Evolutionary conservation across 495 filamentous ascomycete genomes (phyloP).

Genomic region (Tetracladium setigerum): DNA sequence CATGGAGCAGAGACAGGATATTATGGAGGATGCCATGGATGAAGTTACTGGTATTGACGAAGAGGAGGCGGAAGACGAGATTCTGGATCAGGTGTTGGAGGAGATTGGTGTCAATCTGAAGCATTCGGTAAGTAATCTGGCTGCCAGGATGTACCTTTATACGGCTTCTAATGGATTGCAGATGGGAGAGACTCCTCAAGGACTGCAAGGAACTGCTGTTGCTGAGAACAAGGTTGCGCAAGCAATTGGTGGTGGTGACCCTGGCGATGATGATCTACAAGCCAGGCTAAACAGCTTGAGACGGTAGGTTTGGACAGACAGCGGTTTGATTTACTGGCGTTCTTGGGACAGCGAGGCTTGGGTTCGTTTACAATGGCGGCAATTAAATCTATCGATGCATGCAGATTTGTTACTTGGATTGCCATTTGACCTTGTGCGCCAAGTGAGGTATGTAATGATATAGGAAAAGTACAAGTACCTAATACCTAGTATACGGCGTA

Average conservation of each 20-base stretch:
- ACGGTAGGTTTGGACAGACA: conserved; percentile 28
- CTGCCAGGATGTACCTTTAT: background rate
- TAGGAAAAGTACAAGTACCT: too few relatives aligned
- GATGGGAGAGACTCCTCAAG: conserved; percentile 75
- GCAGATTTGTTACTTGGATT: too few relatives aligned
- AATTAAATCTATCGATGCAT: too few relatives aligned
- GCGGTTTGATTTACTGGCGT: too few relatives aligned
- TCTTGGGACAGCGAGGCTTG: too few relatives aligned
- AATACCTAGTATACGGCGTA: too few relatives aligned
- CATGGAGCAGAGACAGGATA: conserved; percentile 98
- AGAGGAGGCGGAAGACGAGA: conserved; percentile 87
- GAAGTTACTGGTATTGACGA: conserved; percentile 92
- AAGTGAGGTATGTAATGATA: too few relatives aligned
- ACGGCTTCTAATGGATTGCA: conserved; percentile 26
- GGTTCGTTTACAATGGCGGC: too few relatives aligned
- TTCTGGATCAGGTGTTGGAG: conserved; percentile 91
- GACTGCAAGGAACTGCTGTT: conserved; percentile 51
- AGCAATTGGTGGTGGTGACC: conserved; percentile 57
- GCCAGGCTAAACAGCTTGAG: conserved; percentile 74
- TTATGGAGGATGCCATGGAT: conserved; percentile 99
- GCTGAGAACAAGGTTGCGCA: conserved; percentile 64
- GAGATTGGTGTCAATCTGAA: conserved; percentile 93
- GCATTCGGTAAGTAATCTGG: conserved; percentile 58
- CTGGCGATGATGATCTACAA: conserved; percentile 72
- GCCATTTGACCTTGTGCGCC: too few relatives aligned